These are phyloP conservation scores for Anastatica hierochuntica DNA, from an alignment of 345 rosid genomes.

Conservation along the genomic window DNA sequence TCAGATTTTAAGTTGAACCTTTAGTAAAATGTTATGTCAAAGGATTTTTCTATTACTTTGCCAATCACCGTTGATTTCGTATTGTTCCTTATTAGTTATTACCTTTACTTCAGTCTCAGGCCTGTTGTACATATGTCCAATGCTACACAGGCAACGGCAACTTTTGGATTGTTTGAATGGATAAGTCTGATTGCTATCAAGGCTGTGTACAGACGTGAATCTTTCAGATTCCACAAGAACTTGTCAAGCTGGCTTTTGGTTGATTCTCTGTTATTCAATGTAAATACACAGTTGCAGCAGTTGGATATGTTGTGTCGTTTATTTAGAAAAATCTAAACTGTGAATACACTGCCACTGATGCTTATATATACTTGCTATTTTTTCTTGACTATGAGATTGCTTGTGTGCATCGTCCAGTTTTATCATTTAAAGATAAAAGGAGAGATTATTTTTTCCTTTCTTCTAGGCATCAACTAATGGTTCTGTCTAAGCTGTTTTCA, in stretches of 20 bases:
- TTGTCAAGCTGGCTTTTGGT: slow-evolving; percentile 13
- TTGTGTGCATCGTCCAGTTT: not conserved
- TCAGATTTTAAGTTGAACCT: too few relatives aligned
- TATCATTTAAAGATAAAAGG: too few relatives aligned
- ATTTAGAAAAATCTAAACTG: not conserved
- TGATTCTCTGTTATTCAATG: slow-evolving; percentile 14
- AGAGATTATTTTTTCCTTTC: too few relatives aligned
- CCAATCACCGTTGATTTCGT: too few relatives aligned
- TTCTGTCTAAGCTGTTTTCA: too few relatives aligned
- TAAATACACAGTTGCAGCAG: slow-evolving; percentile 4
- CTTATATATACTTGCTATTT: slow-evolving; percentile 3
- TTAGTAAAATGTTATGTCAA: too few relatives aligned
- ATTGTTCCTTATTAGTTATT: slow-evolving; percentile 1
- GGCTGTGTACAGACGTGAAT: slow-evolving; percentile 7
- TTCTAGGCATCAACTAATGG: too few relatives aligned
- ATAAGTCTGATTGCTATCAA: slow-evolving; percentile 16
- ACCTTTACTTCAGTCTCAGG: slow-evolving; percentile 15
- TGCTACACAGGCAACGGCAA: slow-evolving; percentile 14
- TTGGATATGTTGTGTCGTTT: slow-evolving; percentile 2
- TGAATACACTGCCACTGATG: slow-evolving; percentile 9
- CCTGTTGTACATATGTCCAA: slow-evolving; percentile 22
- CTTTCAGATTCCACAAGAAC: slow-evolving; percentile 15
- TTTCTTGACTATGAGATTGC: not conserved
- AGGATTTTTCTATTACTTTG: too few relatives aligned
- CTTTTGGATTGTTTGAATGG: slow-evolving; percentile 19